Conservation (phyloP, 225 moss, liverwort and hornwort species). For the Physcomitrellopsis africana region DNA sequence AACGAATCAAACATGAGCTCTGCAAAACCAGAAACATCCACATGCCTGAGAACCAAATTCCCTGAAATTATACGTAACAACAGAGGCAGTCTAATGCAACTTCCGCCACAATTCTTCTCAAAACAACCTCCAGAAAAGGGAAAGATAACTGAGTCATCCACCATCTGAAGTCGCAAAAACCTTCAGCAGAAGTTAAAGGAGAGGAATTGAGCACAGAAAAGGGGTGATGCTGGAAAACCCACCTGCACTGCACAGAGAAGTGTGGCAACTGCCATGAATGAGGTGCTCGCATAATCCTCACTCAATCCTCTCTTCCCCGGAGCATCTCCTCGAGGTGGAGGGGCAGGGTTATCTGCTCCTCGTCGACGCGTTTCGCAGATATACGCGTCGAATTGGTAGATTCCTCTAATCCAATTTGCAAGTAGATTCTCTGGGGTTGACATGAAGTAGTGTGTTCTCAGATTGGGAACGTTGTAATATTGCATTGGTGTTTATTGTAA, state of each 20-base stretch:
- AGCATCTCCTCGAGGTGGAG: not conserved
- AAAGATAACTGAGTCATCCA: not conserved
- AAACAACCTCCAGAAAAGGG: not conserved
- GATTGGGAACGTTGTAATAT: not conserved
- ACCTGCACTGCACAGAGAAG: not conserved
- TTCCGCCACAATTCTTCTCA: not conserved
- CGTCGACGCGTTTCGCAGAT: accelerated
- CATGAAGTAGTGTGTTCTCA: not conserved
- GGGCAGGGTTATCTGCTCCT: constrained; percentile 30
- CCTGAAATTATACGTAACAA: not conserved
- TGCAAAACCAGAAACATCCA: not conserved
- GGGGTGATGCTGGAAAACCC: not conserved
- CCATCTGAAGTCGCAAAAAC: not conserved
- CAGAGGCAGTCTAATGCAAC: not conserved
- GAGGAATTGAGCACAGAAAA: not conserved
- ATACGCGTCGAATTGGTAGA: not conserved
- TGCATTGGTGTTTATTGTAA: too few relatives aligned
- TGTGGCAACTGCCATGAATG: not conserved
- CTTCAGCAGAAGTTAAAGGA: not conserved
- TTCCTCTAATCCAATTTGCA: not conserved
- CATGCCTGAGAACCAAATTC: constrained; percentile 4
- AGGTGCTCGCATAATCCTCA: not conserved
- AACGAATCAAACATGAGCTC: not conserved
- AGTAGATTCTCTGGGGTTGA: not conserved
- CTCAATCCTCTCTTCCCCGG: too few relatives aligned